Percentiles rank a stretch among this genome's conserved stretches.
These are phyloP conservation scores for Neurospora sp. DNA, from an alignment of 495 filamentous ascomycete genomes.

Conservation along the genomic window DNA sequence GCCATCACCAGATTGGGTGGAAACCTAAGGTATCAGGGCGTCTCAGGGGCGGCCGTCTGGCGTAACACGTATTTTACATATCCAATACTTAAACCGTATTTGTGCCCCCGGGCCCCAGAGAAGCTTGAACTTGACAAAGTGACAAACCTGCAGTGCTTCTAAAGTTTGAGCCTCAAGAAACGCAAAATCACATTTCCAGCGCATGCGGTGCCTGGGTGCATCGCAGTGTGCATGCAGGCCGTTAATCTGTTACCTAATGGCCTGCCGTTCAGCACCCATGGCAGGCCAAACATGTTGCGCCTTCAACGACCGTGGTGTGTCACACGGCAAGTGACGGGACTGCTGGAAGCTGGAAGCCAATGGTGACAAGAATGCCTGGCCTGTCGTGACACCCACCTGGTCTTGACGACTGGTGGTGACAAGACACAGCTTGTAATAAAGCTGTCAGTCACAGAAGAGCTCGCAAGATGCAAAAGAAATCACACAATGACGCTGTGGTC, in stretches of 20 bases:
- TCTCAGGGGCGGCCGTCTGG: neutral
- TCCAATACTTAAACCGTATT: neutral
- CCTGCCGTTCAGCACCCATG: neutral
- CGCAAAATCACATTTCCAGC: neutral
- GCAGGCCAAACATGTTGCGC: neutral
- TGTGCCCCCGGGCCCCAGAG: neutral
- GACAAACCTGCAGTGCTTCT: neutral
- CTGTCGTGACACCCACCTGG: neutral
- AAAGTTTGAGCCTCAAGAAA: neutral
- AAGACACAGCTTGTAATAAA: neutral
- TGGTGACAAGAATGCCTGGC: neutral
- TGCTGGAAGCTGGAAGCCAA: neutral
- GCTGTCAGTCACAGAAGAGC: neutral
- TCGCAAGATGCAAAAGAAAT: neutral
- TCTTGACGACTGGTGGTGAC: neutral
- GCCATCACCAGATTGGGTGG: neutral
- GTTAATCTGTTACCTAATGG: neutral
- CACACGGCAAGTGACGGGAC: neutral
- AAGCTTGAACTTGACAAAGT: neutral
- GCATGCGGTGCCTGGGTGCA: neutral
- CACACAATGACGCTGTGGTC: neutral
- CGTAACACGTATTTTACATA: neutral
- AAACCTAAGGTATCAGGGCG: neutral
- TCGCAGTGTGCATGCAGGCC: neutral
- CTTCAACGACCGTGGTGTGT: neutral